phyloP scores from a whole-genome alignment of 2,329 filamentous ascomycete species.

The Beauveria rudraprayagi region DNA sequence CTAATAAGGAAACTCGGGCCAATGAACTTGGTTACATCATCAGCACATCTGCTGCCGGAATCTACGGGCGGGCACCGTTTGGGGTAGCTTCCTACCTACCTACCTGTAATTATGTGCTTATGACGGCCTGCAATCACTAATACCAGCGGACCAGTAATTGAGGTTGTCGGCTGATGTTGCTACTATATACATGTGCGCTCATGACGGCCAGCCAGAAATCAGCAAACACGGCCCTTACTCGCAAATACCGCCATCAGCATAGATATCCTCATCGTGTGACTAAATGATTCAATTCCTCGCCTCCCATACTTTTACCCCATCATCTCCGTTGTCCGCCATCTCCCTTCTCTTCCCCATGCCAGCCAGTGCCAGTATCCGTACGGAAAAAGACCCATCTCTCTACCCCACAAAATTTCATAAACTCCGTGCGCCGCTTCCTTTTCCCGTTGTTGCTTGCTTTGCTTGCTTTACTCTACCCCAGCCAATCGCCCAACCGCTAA shows the following conservation, averaged over 20 bases:
- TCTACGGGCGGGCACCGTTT: background rate
- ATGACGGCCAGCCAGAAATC: background rate
- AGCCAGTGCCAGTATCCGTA: too few species aligned
- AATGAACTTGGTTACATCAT: slow-evolving; percentile 5
- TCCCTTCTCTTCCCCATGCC: background rate
- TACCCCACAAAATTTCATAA: background rate
- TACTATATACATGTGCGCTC: too few species aligned
- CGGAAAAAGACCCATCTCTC: background rate
- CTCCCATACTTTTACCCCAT: background rate
- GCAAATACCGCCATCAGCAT: background rate
- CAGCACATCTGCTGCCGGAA: background rate
- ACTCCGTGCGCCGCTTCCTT: background rate
- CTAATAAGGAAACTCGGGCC: background rate
- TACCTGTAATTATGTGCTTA: background rate
- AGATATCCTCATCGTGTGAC: too few species aligned
- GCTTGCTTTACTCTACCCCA: background rate
- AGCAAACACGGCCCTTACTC: background rate
- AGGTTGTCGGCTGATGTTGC: too few species aligned
- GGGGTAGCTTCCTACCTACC: background rate
- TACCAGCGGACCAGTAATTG: too few species aligned
- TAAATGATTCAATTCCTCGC: too few species aligned
- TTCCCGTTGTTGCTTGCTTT: background rate
- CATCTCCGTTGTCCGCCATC: background rate
- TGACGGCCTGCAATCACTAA: too few species aligned
- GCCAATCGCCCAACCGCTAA: background rate